phyloP scores from a whole-genome alignment of 495 filamentous ascomycete genomes.

The Astrocystis sublimbata region DNA sequence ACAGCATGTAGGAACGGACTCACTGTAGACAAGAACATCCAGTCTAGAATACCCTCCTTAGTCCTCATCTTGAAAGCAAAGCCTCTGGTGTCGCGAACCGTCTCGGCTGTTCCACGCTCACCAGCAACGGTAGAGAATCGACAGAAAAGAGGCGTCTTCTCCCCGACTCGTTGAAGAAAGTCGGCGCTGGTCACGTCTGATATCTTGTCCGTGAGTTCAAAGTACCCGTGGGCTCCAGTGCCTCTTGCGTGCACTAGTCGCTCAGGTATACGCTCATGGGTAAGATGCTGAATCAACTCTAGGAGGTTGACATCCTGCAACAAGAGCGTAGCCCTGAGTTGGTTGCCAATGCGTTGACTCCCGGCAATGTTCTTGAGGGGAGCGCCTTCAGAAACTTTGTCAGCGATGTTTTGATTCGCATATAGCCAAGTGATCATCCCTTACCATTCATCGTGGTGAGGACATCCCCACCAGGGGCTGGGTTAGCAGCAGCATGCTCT shows the following conservation, averaged over 20 bases:
- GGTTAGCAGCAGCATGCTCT: neutral
- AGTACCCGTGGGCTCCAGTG: conserved; percentile 61
- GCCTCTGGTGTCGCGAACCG: conserved; percentile 66
- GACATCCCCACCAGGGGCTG: neutral
- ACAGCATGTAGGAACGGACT: neutral
- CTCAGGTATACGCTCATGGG: conserved; percentile 58
- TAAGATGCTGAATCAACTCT: conserved; percentile 68
- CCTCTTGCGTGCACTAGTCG: conserved; percentile 64
- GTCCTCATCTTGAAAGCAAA: conserved; percentile 65
- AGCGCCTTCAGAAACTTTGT: conserved; percentile 1
- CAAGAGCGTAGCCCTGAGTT: conserved; percentile 12
- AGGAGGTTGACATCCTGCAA: conserved; percentile 44
- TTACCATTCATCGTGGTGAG: conserved; percentile 16
- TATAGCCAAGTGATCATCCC: neutral
- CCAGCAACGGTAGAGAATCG: conserved; percentile 69
- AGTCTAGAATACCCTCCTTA: conserved; percentile 38
- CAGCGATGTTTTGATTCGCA: neutral
- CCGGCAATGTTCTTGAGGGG: conserved; percentile 8
- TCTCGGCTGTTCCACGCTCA: conserved; percentile 62
- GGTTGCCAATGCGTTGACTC: conserved; percentile 20
- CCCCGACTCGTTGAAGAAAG: conserved; percentile 17
- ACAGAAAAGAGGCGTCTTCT: conserved; percentile 35
- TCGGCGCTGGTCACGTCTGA: conserved; percentile 46
- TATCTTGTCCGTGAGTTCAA: conserved; percentile 59
- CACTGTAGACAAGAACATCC: conserved; percentile 36